Base-by-base conservation (phyloP, 108 stramenopile species). In the Cyclostephanos tholiformis region DNA sequence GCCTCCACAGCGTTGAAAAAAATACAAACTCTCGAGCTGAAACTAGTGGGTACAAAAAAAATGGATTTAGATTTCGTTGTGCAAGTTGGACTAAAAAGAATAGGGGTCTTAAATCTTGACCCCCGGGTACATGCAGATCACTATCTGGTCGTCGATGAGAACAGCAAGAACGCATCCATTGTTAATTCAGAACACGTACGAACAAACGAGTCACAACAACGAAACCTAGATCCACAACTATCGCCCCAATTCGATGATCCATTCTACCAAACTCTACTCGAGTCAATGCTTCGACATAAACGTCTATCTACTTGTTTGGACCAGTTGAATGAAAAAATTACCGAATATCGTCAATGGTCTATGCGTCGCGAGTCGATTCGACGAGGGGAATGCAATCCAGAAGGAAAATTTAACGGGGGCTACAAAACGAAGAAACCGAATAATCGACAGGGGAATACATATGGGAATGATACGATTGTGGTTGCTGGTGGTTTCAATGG, bases 241-340 rank as follows among this genome's bases (percentile, higher is more conserved):
- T 27, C 44, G 25, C 27, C 71, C 48, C 71, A 84, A 55, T 64
- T n/a, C 1, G 53, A 77, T 14, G 75, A 83, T 17, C 56, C 50
- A 55, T 69, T 82, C 41, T 69, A 62, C 46, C 55, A 70, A 75
- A 25, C 62, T 35, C 65, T 86, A 46, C 58, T 89, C 8, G 85
- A 89, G 67, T 32, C 50, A 3, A 80, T 91, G 46, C 67, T 95
- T 39, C 58, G 69, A 30, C 89, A 95, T 65, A 90, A 88, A 62
- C 83, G 82, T 17, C 63, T 95, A 14, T 65, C 64, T 17, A n/a
- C 77, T 29, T 41, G 68, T 39, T 39, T 91, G 65, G 91, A 95
- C 50, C 73, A 74, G 61, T 80, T 87, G 74, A 89, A 89, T 75
- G 88, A 84, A 30, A 85, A 91, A 59, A 81, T 93, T 11, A 85